Evolutionary conservation across 2,329 filamentous ascomycete genomes (phyloP).

Genomic region (Claviceps purpurea): DNA sequence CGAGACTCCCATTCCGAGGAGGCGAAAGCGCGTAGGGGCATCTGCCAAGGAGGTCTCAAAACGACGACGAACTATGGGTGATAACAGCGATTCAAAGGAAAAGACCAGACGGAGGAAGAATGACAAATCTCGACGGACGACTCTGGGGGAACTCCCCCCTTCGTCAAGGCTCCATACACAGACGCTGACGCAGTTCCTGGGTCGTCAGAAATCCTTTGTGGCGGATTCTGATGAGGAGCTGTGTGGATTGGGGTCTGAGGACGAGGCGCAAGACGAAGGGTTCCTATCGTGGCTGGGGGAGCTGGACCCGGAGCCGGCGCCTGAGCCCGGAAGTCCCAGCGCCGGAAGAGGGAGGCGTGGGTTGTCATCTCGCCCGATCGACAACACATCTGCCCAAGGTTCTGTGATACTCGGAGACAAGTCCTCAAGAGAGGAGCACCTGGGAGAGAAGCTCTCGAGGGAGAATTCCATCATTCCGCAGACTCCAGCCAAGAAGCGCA

Average conservation of each 20-base stretch:
- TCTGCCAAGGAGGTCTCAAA: not conserved
- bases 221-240: conserved; percentile 23
- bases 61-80: conserved; percentile 1
- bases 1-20: conserved; percentile 12
- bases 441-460: conserved; percentile 7
- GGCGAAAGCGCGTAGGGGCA: conserved; percentile 10
- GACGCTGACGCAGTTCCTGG: conserved; percentile 27
- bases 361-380: not conserved
- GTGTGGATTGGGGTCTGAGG: conserved; percentile 6
- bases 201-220: conserved; percentile 15
- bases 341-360: conserved; percentile 6
- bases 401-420: not conserved
- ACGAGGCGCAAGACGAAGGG: conserved; percentile 11
- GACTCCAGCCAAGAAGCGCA: conserved; percentile 24
- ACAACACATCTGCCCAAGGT: not conserved
- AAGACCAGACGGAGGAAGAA: not conserved
- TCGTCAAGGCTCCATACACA: conserved; percentile 26
- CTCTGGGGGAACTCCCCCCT: conserved; percentile 16
- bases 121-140: conserved; percentile 15
- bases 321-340: conserved; percentile 15
- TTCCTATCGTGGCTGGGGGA: conserved; percentile 21
- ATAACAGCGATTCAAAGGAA: conserved; percentile 4
- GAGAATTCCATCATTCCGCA: conserved; percentile 26
- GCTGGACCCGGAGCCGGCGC: too few species aligned
- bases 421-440: conserved; percentile 13